Evolutionary conservation across 306 rosid species (phyloP).

Genomic region (Vigna hirtella): DNA sequence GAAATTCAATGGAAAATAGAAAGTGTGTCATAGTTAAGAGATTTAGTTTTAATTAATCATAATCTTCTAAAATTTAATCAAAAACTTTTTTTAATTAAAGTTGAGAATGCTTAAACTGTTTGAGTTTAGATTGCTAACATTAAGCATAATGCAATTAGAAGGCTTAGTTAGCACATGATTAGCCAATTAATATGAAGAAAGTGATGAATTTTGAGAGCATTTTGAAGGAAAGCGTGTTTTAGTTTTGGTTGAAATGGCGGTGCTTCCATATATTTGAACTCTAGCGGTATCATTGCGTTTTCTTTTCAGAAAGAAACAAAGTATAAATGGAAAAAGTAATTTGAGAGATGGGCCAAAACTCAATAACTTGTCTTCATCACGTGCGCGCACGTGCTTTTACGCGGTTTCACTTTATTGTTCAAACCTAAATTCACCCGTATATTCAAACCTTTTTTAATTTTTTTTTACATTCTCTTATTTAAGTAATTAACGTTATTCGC

Average conservation of each 20-base stretch:
- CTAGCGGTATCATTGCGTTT: slow-evolving; percentile 14
- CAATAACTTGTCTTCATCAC: slow-evolving; percentile 13
- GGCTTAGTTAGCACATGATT: too few species aligned
- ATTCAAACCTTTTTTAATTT: too few species aligned
- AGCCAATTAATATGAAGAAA: neutral
- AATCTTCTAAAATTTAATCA: too few species aligned
- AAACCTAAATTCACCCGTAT: neutral
- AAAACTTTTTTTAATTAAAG: too few species aligned
- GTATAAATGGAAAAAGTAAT: slow-evolving; percentile 14
- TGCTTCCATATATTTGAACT: slow-evolving; percentile 10
- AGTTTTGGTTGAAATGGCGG: slow-evolving; percentile 6
- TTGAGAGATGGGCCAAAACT: slow-evolving; percentile 16
- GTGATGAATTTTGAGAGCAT: slow-evolving; percentile 39
- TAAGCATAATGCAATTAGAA: too few species aligned
- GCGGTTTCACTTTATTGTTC: slow-evolving; percentile 1
- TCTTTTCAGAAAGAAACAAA: slow-evolving; percentile 43
- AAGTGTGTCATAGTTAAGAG: too few species aligned
- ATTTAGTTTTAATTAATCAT: too few species aligned
- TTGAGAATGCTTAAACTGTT: too few species aligned
- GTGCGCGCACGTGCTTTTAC: neutral
- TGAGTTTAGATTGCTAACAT: too few species aligned
- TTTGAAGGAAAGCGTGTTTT: slow-evolving; percentile 39
- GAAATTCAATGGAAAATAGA: too few species aligned
- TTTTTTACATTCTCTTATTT: too few species aligned
- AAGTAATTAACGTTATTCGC: too few species aligned